Base-by-base conservation (phyloP, 495 filamentous ascomycete species). In the Aspergillus conjunctus region DNA sequence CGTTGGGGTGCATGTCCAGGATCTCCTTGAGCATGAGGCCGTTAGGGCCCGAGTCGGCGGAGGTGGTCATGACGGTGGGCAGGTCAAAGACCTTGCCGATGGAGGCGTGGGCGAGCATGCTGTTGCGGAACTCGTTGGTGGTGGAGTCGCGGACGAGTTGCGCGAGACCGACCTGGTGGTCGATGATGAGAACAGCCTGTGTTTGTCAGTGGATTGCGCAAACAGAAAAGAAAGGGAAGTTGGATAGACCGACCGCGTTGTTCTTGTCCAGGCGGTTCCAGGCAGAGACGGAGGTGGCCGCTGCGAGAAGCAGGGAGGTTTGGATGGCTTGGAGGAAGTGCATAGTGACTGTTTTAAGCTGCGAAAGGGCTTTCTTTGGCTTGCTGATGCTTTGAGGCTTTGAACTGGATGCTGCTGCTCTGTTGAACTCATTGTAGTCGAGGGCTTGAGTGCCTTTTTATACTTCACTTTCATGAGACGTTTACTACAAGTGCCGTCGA, bases 21-120 rank as follows among this genome's bases (percentile, higher is more conserved):
- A 93, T 89, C 68, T 91, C 89, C 66, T 87, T 83, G 8, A 88
- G 86, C 26, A 92, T 72, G 2, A 78, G 82, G 10, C 90, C 90
- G 69, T 93, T 92, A 46, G 75, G 73, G n/a, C 76, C 77, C 0
- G 65, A 68, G 61, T 91, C 79, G 14, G 88, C 85, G 18, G 87
- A 90, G 12, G 83, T 85, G 3, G 89, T 88, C 73, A 92, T 66
- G 54, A 93, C 76, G 17, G 83, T 81, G n/a, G 90, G 89, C 6
- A 92, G 62, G 68, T 85, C 64, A 69, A 92, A 93, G 48, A 85
- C 67, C 31, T 86, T 84, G 33, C 83, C 88, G 11, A 92, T 70
- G 12, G 79, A 81, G 17, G 87, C 83, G 67, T 92, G 88, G 21
- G 87, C 89, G 7, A 90, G 70, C 66, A 91, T 86, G 75, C 79